phyloP scores from a whole-genome alignment of 2,329 filamentous ascomycete species.

The Sporothrix luriei region DNA sequence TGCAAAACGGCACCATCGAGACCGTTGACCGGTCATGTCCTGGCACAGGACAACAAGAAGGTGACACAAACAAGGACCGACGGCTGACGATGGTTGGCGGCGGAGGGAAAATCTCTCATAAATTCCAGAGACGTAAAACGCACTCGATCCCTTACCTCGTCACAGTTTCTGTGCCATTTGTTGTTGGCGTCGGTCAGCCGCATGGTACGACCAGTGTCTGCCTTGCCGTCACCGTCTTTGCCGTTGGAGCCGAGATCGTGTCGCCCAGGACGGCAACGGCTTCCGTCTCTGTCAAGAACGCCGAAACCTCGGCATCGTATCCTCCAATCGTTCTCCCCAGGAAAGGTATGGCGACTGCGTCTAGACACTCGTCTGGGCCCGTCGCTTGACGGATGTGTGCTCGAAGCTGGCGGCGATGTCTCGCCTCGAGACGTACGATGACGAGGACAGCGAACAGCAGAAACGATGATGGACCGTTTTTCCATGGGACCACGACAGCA shows the following conservation, averaged over 20 bases:
- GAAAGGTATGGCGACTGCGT: no score
- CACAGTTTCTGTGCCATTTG: not conserved
- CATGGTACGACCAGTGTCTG: not conserved
- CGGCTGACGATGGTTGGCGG: slow-evolving; percentile 2
- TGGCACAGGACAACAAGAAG: not conserved
- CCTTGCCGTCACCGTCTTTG: no score
- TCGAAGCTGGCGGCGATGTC: no score
- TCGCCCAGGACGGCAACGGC: not conserved
- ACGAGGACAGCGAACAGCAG: no score
- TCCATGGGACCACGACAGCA: no score
- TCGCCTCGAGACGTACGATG: no score
- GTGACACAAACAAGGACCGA: not conserved
- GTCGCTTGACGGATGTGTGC: no score
- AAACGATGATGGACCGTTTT: no score
- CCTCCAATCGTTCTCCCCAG: not conserved
- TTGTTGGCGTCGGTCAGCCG: not conserved
- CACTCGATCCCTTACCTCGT: slow-evolving; percentile 11
- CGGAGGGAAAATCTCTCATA: not conserved
- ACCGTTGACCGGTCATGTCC: not conserved
- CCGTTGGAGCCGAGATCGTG: no score
- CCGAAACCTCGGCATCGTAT: not conserved
- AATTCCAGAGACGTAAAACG: not conserved
- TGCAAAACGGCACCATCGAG: not conserved
- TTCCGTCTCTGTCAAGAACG: not conserved
- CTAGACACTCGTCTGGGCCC: no score